Evolutionary conservation across 1,284 basidiomycete species (phyloP).

Genomic region (Trametes sp.): DNA sequence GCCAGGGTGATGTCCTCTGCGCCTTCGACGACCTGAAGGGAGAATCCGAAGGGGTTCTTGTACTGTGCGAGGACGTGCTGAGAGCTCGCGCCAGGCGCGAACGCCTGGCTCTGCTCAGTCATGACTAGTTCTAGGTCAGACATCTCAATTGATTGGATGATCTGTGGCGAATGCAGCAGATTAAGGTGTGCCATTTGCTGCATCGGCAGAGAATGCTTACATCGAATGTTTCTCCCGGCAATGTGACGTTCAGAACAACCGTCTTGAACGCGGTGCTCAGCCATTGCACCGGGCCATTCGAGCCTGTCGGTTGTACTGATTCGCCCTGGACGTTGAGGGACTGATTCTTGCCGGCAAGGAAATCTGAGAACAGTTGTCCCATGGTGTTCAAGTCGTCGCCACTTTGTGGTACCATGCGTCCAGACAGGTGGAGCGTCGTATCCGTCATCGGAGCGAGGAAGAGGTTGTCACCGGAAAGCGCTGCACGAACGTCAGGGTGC

Average conservation of each 20-base stretch:
- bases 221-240: constrained; percentile 70
- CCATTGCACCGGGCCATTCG: constrained; percentile 63
- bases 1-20: constrained; percentile 63
- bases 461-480: constrained; percentile 58
- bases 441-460: constrained; percentile 59
- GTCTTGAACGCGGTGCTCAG: constrained; percentile 76
- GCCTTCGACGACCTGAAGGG: constrained; percentile 68
- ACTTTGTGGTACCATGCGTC: constrained; percentile 69
- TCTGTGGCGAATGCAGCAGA: constrained; percentile 44
- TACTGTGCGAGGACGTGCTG: constrained; percentile 69
- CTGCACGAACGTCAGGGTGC: constrained; percentile 29
- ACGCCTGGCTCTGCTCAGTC: constrained; percentile 59
- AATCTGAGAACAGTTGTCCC: constrained; percentile 73
- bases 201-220: constrained; percentile 38
- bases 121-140: constrained; percentile 61
- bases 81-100: constrained; percentile 67
- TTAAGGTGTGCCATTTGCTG: background rate
- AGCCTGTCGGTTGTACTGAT: constrained; percentile 65
- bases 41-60: constrained; percentile 83
- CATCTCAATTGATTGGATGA: constrained; percentile 74
- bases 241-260: constrained; percentile 64
- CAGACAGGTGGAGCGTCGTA: constrained; percentile 62
- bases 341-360: constrained; percentile 70
- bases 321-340: constrained; percentile 68
- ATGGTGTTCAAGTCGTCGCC: constrained; percentile 61